These are phyloP conservation scores for Metschnikowia cerradonensis DNA, from an alignment of 805 yeast species.

Conservation along the genomic window DNA sequence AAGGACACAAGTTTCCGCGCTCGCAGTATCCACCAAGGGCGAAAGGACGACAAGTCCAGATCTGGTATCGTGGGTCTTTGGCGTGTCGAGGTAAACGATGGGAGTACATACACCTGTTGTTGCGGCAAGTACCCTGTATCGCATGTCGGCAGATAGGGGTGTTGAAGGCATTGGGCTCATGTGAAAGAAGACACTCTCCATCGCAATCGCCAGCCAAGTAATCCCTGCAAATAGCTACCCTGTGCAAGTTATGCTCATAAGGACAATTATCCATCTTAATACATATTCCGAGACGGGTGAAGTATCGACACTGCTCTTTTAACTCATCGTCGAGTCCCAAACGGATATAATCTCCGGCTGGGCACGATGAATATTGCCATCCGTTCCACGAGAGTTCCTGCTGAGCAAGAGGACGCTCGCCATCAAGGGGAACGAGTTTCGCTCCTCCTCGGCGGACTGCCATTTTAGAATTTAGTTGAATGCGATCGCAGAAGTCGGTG, in stretches of 20 bases:
- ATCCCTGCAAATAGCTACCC: slow-evolving; percentile 52
- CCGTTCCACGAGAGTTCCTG: slow-evolving; percentile 30
- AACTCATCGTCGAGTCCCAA: background rate
- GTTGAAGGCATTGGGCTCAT: slow-evolving; percentile 55
- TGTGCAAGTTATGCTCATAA: slow-evolving; percentile 48
- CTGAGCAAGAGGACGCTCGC: slow-evolving; percentile 17
- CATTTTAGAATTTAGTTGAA: slow-evolving; percentile 25
- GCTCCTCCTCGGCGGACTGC: background rate
- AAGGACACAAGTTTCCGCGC: slow-evolving; percentile 54
- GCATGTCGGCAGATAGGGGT: slow-evolving; percentile 38
- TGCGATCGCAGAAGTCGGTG: slow-evolving; percentile 45
- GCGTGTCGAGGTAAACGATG: slow-evolving; percentile 46
- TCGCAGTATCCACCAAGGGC: slow-evolving; percentile 67
- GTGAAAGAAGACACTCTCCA: slow-evolving; percentile 52
- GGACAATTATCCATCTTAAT: slow-evolving; percentile 48
- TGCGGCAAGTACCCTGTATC: slow-evolving; percentile 25
- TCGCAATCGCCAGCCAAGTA: slow-evolving; percentile 47
- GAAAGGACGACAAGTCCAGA: slow-evolving; percentile 61
- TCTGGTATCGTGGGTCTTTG: slow-evolving; percentile 34
- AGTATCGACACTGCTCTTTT: slow-evolving; percentile 31
- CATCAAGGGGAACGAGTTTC: slow-evolving; percentile 35
- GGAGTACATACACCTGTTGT: slow-evolving; percentile 52
- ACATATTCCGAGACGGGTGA: slow-evolving; percentile 48
- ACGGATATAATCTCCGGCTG: slow-evolving; percentile 6
- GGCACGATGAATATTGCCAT: slow-evolving; percentile 6